phyloP scores from a whole-genome alignment of 768 basidiomycete species.

The Auricularia auricula-judae region DNA sequence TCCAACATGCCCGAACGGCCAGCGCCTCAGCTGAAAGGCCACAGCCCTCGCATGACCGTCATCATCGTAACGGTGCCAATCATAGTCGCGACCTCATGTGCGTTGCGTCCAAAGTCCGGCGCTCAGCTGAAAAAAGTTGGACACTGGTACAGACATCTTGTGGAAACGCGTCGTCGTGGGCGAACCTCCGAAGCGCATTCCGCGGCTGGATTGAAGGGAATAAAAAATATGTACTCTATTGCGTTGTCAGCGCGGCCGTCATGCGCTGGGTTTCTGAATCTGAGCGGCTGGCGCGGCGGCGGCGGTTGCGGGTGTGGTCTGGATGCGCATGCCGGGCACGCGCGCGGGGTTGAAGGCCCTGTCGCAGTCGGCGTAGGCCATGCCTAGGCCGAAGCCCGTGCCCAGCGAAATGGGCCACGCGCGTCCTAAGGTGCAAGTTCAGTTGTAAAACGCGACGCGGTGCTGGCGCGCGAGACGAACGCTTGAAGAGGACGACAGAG shows the following conservation, averaged over 20 bases:
- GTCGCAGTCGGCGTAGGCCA: slow-evolving; percentile 87
- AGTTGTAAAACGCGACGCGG: not conserved
- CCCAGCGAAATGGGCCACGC: slow-evolving; percentile 84
- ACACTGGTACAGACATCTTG: slow-evolving; percentile 28
- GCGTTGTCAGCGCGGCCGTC: slow-evolving; percentile 8
- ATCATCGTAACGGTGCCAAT: slow-evolving; percentile 57
- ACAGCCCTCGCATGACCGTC: not conserved
- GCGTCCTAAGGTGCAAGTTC: slow-evolving; percentile 44
- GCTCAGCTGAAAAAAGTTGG: slow-evolving; percentile 1
- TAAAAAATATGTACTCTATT: not conserved
- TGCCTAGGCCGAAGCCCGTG: slow-evolving; percentile 79
- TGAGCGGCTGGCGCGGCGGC: slow-evolving; percentile 16
- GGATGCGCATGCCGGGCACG: slow-evolving; percentile 71
- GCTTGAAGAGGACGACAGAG: slow-evolving; percentile 83
- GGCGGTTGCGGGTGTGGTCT: slow-evolving; percentile 20
- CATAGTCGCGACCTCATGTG: slow-evolving; percentile 54
- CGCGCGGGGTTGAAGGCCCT: slow-evolving; percentile 86
- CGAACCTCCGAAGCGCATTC: slow-evolving; percentile 28
- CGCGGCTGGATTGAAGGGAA: not conserved
- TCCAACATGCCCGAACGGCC: not conserved
- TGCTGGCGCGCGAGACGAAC: slow-evolving; percentile 38
- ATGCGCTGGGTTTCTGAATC: no score
- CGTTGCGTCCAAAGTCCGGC: slow-evolving; percentile 14
- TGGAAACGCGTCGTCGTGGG: slow-evolving; percentile 53
- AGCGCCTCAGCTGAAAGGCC: not conserved